These are phyloP conservation scores for Cercophora scortea DNA, from an alignment of 495 filamentous ascomycete species.

Conservation along the genomic window DNA sequence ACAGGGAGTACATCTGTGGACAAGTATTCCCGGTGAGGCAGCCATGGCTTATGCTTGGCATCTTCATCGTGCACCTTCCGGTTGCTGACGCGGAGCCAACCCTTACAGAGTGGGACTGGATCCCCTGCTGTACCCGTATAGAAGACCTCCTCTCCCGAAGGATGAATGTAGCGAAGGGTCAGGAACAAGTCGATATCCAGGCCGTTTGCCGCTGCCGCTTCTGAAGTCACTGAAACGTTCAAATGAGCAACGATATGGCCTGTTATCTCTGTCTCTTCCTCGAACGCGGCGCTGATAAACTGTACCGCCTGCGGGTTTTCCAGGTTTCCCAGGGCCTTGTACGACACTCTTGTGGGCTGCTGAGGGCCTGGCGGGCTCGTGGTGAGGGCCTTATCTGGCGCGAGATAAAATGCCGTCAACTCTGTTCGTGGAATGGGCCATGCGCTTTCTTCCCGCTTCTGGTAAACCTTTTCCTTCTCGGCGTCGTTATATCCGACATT, in stretches of 20 bases:
- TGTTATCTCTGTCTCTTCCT: constrained; percentile 54
- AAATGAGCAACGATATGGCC: constrained; percentile 57
- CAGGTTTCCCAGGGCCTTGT: constrained; percentile 47
- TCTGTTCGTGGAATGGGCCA: constrained; percentile 58
- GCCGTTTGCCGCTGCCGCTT: constrained; percentile 10
- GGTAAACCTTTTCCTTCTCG: constrained; percentile 42
- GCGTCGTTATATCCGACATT: constrained; percentile 57
- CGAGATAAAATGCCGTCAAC: constrained; percentile 51
- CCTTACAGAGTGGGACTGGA: constrained; percentile 42
- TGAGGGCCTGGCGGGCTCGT: constrained; percentile 6
- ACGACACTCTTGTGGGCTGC: constrained; percentile 33
- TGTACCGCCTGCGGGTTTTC: constrained; percentile 38
- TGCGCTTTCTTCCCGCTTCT: constrained; percentile 44
- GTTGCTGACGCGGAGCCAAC: constrained; percentile 50
- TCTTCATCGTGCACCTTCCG: constrained; percentile 44
- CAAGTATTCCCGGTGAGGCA: constrained; percentile 55
- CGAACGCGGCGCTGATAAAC: constrained; percentile 49
- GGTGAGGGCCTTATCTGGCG: constrained; percentile 27
- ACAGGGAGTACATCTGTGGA: constrained; percentile 49
- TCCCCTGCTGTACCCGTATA: constrained; percentile 54
- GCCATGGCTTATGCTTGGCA: constrained; percentile 35
- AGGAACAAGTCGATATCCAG: constrained; percentile 59
- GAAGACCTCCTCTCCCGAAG: constrained; percentile 49
- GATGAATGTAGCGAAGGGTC: constrained; percentile 50
- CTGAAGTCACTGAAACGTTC: constrained; percentile 44